A percentile compares a stretch with the other conserved stretches of the same genome.
Conservation (phyloP, 768 basidiomycete species). For the Amanita subjunquillea region DNA sequence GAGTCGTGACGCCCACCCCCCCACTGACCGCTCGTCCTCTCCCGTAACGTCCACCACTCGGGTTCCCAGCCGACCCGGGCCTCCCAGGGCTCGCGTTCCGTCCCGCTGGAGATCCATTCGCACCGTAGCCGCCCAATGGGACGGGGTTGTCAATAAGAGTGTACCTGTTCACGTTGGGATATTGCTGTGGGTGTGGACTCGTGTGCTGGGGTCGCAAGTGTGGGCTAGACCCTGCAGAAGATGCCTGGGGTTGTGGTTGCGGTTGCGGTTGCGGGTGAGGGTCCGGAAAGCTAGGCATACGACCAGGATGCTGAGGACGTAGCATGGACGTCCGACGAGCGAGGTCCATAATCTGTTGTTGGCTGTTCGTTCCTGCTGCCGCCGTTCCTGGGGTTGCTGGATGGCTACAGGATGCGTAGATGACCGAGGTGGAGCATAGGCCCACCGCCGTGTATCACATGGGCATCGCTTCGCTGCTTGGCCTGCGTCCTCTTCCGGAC, state of each 20-base stretch:
- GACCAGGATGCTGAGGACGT: slow-evolving; percentile 3
- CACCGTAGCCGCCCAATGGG: background rate
- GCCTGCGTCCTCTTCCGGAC: slow-evolving; percentile 74
- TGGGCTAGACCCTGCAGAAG: background rate
- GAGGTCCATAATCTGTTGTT: slow-evolving; percentile 4
- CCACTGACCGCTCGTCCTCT: slow-evolving; percentile 9
- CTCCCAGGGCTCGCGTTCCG: slow-evolving; percentile 10
- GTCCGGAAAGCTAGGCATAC: background rate
- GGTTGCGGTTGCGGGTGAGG: background rate
- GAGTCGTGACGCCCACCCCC: slow-evolving; percentile 8
- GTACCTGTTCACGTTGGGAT: slow-evolving; percentile 32
- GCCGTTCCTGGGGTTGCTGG: background rate
- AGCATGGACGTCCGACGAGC: slow-evolving; percentile 5
- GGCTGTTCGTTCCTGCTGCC: background rate
- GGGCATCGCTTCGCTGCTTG: slow-evolving; percentile 40
- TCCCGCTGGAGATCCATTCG: background rate
- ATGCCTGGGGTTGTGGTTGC: background rate
- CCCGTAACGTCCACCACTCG: slow-evolving; percentile 4
- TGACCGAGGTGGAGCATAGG: too few species aligned
- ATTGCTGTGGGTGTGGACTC: slow-evolving; percentile 17
- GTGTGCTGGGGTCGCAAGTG: slow-evolving; percentile 1
- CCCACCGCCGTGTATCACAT: slow-evolving; percentile 1
- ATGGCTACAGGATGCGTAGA: too few species aligned
- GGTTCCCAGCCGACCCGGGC: slow-evolving; percentile 3
- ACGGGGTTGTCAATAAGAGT: slow-evolving; percentile 32